Percentiles rank a stretch among this genome's conserved stretches.
phyloP scores from a whole-genome alignment of 2,329 filamentous ascomycete genomes.

The Magnaporthales sp. region DNA sequence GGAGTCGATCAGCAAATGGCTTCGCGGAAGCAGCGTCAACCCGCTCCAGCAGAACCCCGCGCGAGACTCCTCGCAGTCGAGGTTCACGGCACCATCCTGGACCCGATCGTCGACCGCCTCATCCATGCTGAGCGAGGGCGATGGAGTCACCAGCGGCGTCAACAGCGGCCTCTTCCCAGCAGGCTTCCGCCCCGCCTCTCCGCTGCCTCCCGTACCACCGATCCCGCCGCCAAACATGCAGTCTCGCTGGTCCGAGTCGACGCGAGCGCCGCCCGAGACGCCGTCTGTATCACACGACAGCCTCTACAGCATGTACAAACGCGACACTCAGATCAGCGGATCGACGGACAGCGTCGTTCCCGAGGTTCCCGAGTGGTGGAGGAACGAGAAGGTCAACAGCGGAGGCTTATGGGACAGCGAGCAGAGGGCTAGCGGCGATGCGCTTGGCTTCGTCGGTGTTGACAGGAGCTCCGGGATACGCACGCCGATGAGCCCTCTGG shows the following conservation, averaged over 20 bases:
- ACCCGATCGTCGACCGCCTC: not conserved
- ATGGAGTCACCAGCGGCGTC: not conserved
- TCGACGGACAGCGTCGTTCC: not conserved
- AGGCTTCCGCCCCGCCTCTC: conserved; percentile 1
- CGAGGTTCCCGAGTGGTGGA: not conserved
- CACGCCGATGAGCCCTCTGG: not conserved
- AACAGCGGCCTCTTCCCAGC: not conserved
- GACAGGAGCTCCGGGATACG: not conserved
- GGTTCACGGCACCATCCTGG: not conserved
- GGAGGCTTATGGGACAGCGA: too few species aligned
- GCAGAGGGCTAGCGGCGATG: not conserved
- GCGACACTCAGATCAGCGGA: not conserved
- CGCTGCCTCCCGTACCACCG: not conserved
- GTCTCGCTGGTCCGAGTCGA: conserved; percentile 6
- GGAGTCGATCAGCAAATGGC: not conserved
- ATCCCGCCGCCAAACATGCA: not conserved
- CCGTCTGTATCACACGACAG: not conserved
- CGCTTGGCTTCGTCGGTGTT: too few species aligned
- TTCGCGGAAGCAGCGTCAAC: not conserved
- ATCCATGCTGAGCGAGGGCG: not conserved
- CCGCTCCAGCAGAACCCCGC: not conserved
- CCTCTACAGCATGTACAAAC: conserved; percentile 3
- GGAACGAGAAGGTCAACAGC: too few species aligned
- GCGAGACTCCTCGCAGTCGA: not conserved
- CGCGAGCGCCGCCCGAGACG: not conserved